Evolutionary conservation across 257 asterid genomes (phyloP).

Genomic region (Solanum okadae): DNA sequence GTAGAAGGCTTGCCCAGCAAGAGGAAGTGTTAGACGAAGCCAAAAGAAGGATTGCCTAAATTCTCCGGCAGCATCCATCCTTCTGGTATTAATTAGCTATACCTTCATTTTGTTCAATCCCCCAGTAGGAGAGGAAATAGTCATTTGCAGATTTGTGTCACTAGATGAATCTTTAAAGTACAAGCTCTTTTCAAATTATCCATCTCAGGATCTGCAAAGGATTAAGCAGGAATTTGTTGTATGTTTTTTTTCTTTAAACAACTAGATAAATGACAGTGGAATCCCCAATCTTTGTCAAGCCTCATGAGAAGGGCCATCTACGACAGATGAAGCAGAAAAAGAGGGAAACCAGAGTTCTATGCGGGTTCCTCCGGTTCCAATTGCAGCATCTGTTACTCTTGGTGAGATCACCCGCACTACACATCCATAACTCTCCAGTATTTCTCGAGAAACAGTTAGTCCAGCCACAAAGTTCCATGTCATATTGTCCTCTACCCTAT

Average conservation of each 20-base stretch:
- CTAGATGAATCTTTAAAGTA: neutral
- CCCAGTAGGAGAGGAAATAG: neutral
- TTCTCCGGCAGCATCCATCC: neutral
- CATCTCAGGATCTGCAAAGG: neutral
- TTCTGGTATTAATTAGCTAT: neutral
- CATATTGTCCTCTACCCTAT: slow-evolving; percentile 71
- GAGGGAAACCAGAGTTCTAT: slow-evolving; percentile 89
- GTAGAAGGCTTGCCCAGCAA: neutral
- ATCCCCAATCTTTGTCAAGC: slow-evolving; percentile 8
- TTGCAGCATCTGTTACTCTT: slow-evolving; percentile 31
- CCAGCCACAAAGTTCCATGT: slow-evolving; percentile 96
- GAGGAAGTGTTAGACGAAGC: neutral
- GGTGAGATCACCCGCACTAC: slow-evolving; percentile 84
- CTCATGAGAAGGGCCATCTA: slow-evolving; percentile 15
- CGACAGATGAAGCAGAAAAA: slow-evolving; percentile 18
- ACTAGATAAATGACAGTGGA: neutral
- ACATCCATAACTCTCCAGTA: slow-evolving; percentile 80
- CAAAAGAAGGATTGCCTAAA: neutral
- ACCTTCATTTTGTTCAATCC: neutral
- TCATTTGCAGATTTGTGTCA: neutral
- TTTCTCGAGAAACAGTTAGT: slow-evolving; percentile 85
- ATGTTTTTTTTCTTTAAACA: neutral
- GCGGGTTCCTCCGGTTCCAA: slow-evolving; percentile 78
- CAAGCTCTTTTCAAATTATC: neutral
- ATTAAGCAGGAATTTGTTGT: neutral